Percentiles rank a stretch among this genome's conserved stretches.
These are phyloP conservation scores for Capronia americana DNA, from an alignment of 2,329 filamentous ascomycete genomes.

Conservation along the genomic window DNA sequence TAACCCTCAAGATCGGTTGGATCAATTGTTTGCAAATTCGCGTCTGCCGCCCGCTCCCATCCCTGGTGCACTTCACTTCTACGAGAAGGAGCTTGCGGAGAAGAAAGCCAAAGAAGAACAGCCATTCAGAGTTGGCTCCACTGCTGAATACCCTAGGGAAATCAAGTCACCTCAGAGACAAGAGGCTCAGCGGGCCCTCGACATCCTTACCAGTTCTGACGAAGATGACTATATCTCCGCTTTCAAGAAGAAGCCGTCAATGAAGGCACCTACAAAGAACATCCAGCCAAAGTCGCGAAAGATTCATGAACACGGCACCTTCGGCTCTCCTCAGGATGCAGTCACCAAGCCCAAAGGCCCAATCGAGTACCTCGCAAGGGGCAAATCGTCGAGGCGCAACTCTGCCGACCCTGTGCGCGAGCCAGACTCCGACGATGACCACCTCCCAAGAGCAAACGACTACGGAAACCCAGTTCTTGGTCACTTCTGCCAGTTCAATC, in stretches of 20 bases:
- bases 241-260: slow-evolving; percentile 32
- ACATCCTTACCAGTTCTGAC: slow-evolving; percentile 29
- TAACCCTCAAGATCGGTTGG: slow-evolving; percentile 29
- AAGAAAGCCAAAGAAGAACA: slow-evolving; percentile 23
- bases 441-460: slow-evolving; percentile 22
- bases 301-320: background rate
- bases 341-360: background rate
- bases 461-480: slow-evolving; percentile 34
- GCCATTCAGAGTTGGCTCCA: slow-evolving; percentile 20
- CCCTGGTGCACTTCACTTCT: slow-evolving; percentile 27
- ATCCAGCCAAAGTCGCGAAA: slow-evolving; percentile 4
- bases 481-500: slow-evolving; percentile 49
- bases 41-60: slow-evolving; percentile 25
- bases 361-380: slow-evolving; percentile 20
- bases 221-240: slow-evolving; percentile 39
- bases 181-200: slow-evolving; percentile 10
- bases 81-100: slow-evolving; percentile 30
- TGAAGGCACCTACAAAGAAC: slow-evolving; percentile 23
- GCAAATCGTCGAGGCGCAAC: slow-evolving; percentile 18
- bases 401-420: background rate
- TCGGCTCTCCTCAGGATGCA: slow-evolving; percentile 1
- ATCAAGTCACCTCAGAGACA: slow-evolving; percentile 11
- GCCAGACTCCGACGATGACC: slow-evolving; percentile 13
- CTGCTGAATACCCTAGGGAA: slow-evolving; percentile 25
- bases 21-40: slow-evolving; percentile 28